Conservation (phyloP, 371 early-diverging fungal species). For the Aphelidium insulamus region DNA sequence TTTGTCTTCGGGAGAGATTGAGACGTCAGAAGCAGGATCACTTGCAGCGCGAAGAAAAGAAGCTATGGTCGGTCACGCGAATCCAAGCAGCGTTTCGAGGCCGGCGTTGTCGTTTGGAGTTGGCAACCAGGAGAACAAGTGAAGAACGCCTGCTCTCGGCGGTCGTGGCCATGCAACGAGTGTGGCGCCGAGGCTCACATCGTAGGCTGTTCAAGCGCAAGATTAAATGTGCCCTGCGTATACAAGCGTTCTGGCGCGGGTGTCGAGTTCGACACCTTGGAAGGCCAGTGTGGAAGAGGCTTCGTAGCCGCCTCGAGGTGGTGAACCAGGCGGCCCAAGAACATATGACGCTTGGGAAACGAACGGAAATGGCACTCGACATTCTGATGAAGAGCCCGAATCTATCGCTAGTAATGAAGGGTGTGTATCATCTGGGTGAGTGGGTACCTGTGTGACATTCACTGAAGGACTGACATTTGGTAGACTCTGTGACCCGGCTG, state of each 20-base stretch:
- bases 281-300: slow-evolving; percentile 10
- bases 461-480: neutral
- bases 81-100: too few relatives aligned
- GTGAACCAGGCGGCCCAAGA: slow-evolving; percentile 13
- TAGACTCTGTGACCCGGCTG: slow-evolving; percentile 13
- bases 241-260: slow-evolving; percentile 13
- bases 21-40: too few relatives aligned
- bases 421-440: slow-evolving; percentile 14
- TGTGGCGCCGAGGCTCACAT: slow-evolving; percentile 6
- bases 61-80: too few relatives aligned
- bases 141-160: too few relatives aligned
- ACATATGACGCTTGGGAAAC: slow-evolving; percentile 15
- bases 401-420: slow-evolving; percentile 13
- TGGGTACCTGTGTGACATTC: neutral
- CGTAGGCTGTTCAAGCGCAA: slow-evolving; percentile 8
- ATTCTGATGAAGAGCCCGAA: slow-evolving; percentile 12
- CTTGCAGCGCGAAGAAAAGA: too few relatives aligned
- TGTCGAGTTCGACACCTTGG: slow-evolving; percentile 9
- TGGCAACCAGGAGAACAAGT: too few relatives aligned
- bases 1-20: too few relatives aligned
- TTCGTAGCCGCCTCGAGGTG: slow-evolving; percentile 10
- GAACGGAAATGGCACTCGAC: slow-evolving; percentile 14
- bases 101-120: too few relatives aligned
- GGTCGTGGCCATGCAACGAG: slow-evolving; percentile 8
- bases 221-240: slow-evolving; percentile 7